These are phyloP conservation scores for Exophiala aquamarina DNA, from an alignment of 2,329 filamentous ascomycete species.

Conservation along the genomic window DNA sequence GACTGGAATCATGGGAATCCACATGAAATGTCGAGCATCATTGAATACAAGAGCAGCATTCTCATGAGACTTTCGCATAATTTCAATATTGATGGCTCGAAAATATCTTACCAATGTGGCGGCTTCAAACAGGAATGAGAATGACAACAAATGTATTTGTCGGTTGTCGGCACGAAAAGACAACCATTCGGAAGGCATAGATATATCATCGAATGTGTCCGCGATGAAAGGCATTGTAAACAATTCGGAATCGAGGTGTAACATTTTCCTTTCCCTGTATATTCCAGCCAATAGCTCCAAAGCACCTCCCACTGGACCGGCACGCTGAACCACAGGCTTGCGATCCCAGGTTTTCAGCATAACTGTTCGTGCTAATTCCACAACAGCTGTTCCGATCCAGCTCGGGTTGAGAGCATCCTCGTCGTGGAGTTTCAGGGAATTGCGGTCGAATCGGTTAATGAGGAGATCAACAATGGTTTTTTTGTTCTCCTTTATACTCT, in stretches of 20 bases:
- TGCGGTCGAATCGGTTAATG: conserved; percentile 33
- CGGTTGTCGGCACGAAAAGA: conserved; percentile 61
- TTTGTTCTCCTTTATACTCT: conserved; percentile 3
- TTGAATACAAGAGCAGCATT: conserved; percentile 56
- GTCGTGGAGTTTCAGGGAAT: conserved; percentile 7
- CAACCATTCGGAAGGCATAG: conserved; percentile 72
- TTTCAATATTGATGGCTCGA: conserved; percentile 80
- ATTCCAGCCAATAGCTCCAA: conserved; percentile 71
- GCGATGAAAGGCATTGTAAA: conserved; percentile 76
- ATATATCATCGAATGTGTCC: conserved; percentile 71
- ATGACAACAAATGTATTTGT: conserved; percentile 73
- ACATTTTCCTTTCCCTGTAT: conserved; percentile 64
- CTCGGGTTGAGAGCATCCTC: conserved; percentile 8
- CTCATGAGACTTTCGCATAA: conserved; percentile 80
- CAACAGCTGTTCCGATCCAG: conserved; percentile 15
- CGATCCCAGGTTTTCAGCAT: conserved; percentile 82
- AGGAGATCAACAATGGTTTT: conserved; percentile 31
- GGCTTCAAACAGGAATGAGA: conserved; percentile 75
- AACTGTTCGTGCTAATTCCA: conserved; percentile 48
- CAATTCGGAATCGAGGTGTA: conserved; percentile 62
- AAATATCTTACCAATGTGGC: conserved; percentile 78
- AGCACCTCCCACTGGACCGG: conserved; percentile 73
- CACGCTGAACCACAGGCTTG: conserved; percentile 65
- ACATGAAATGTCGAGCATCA: conserved; percentile 45
- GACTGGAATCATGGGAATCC: conserved; percentile 39